Base-by-base conservation (phyloP, 1,284 basidiomycete species). In the Paramarasmius palmivorus region DNA sequence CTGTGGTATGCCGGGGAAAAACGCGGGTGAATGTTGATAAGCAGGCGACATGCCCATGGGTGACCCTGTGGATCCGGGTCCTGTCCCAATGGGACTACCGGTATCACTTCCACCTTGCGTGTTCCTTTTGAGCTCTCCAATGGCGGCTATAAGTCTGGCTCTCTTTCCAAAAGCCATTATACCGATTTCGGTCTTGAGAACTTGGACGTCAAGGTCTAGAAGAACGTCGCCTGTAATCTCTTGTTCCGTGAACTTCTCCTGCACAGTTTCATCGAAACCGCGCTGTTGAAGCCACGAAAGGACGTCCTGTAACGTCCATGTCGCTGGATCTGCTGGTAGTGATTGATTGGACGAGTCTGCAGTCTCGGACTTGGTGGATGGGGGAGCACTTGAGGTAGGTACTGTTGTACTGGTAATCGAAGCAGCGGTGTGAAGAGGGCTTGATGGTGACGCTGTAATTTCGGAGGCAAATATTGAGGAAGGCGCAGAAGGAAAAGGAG, bases 161-260 rank as follows among this genome's bases (percentile, higher is more conserved):
- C 96, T 92, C 68, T 97, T 96, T 20, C 96, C 97, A 63, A 97
- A 98, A 2, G 95, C 93, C 58, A 83, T 75, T 59, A 99, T 93
- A 45, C 96, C 97, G 56, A 99, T 91, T 73, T 99, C 97, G n/a
- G 74, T 77, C 74, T 98, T 98, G 63, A 99, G 86, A 17, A 97
- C 79, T 63, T 90, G 90, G 48, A 89, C 86, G 62, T 98, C 95
- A 60, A 99, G 89, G 62, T 98, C 95, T 53, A 99, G 82, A 4
- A 99, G 81, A 20, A 98, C 92, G 63, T 99, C 97, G 14, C 97
- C 96, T 0, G 94, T 92, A 56, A 99, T 99, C 71, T 99, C 96
- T 82, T 99, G 95, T 71, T 97, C 94, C 40, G 78, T 83, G 64
- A 99, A 98, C 70, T 93, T 96, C 60, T 84, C 81, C 58, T 89